phyloP scores from a whole-genome alignment of 192 early-diverging fungal species.

The Helicostylum pulchrum region DNA sequence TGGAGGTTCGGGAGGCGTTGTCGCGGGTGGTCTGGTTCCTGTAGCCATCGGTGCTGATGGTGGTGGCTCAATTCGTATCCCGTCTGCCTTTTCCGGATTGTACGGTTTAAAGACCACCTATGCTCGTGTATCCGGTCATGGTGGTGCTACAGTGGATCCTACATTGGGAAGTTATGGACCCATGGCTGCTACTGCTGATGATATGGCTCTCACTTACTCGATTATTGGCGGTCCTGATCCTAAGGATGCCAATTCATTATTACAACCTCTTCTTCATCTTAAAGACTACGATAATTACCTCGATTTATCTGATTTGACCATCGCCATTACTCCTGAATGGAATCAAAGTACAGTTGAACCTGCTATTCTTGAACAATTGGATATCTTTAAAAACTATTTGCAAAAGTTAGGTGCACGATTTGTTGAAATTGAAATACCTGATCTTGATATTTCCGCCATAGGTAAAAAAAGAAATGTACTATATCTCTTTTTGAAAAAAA shows the following conservation, averaged over 20 bases:
- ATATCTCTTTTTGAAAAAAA: too few species aligned
- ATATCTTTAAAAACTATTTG: not conserved
- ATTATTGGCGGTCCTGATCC: conserved; percentile 57
- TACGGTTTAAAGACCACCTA: conserved; percentile 76
- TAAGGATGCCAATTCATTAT: conserved; percentile 41
- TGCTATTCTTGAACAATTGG: conserved; percentile 1
- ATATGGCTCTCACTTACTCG: conserved; percentile 65
- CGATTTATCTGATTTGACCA: conserved; percentile 3
- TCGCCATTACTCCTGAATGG: conserved; percentile 1
- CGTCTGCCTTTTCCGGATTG: conserved; percentile 67
- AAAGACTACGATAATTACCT: not conserved
- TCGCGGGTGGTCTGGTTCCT: conserved; percentile 62
- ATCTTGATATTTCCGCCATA: not conserved
- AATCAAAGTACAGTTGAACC: not conserved
- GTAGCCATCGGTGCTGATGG: conserved; percentile 72
- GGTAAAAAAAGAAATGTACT: not conserved
- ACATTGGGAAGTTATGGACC: conserved; percentile 64
- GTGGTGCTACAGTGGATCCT: conserved; percentile 52
- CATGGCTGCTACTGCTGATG: conserved; percentile 63
- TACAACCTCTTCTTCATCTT: conserved; percentile 41
- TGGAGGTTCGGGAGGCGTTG: conserved; percentile 62
- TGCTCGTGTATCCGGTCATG: conserved; percentile 55
- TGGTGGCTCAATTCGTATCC: conserved; percentile 67
- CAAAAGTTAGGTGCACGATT: not conserved
- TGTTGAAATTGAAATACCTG: conserved; percentile 10